A percentile compares a stretch with the other conserved stretches of the same genome.
Evolutionary conservation across 371 early-diverging fungal species (phyloP).

Genomic region (Actinomortierella ambigua): DNA sequence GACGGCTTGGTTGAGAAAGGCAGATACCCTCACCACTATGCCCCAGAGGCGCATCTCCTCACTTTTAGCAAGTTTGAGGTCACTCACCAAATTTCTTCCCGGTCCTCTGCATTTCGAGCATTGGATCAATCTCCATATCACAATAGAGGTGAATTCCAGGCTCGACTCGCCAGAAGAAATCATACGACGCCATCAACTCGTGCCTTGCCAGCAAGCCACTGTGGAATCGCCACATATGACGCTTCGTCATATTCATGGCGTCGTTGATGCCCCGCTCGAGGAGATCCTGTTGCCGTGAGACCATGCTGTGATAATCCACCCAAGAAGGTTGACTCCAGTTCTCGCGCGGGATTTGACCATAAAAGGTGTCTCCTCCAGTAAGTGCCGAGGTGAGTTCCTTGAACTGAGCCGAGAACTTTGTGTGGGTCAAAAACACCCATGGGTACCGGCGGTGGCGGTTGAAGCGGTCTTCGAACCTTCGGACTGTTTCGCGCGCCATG

Average conservation of each 20-base stretch:
- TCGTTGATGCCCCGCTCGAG: too few relatives aligned
- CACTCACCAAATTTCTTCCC: conserved; percentile 28
- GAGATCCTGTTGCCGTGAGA: conserved; percentile 8
- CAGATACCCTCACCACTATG: not conserved
- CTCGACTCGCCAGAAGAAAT: conserved; percentile 96
- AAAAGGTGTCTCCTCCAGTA: conserved; percentile 40
- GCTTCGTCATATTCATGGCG: conserved; percentile 15
- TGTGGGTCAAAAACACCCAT: conserved; percentile 52
- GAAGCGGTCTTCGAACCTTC: conserved; percentile 53
- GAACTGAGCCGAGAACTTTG: conserved; percentile 47
- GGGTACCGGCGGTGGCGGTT: conserved; percentile 53
- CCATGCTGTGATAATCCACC: conserved; percentile 38
- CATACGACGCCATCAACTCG: conserved; percentile 72
- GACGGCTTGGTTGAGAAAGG: too few relatives aligned
- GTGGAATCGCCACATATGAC: conserved; percentile 90
- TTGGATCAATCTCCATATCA: conserved; percentile 86
- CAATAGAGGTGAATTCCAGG: conserved; percentile 86
- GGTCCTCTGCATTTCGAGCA: conserved; percentile 19
- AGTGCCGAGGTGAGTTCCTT: conserved; percentile 34
- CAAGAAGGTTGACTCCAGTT: conserved; percentile 54
- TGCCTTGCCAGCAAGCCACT: conserved; percentile 92
- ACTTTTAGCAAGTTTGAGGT: not conserved
- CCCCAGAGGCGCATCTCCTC: not conserved
- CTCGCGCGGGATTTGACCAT: conserved; percentile 49
- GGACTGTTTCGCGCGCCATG: conserved; percentile 43